Base-by-base conservation (phyloP, 31 red algal species). In the Asparagopsis taxiformis region DNA sequence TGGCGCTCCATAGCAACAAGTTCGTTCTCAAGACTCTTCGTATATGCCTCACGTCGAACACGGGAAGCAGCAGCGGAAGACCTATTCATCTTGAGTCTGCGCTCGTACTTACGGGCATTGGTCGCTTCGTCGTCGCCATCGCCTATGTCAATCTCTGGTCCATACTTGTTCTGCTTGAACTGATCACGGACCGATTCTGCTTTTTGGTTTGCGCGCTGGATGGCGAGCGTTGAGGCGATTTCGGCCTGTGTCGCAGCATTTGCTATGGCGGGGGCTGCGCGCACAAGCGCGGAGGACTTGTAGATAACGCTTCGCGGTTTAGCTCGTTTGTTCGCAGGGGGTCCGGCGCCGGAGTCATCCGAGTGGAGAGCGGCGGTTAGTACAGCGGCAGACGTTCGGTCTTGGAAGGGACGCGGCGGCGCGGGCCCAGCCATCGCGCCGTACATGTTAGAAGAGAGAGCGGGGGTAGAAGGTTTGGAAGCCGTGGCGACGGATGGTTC, bases 101-200 rank as follows among this genome's bases (percentile, higher is more conserved):
- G 72, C 74, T 77, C 65, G 53, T 88, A 77, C 55, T 77, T 76
- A 11, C 52, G 37, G 29, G 84, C 84, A 37, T 88, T 78, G 30
- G 46, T 48, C 13, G 19, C 73, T 8, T 67, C 60, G 8, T 67
- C 75, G 37, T 79, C 48, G 24, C 52, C 70, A 26, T 58, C 51
- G 24, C 21, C 51, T 11, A 38, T 54, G 28, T 17, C 48, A 26
- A 49, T 31, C 28, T 35, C 81, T 32, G 46, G 44, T 0, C 11
- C 39, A 16, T 35, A 28, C 17, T 64, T 38, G 6, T 48, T n/a
- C 55, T 54, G 31, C 70, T 85, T 85, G 59, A 37, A 72, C 20
- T 43, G 71, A 34, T 71, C 72, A 24, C 83, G 62, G 10, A 77
- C 64, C 15, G 22, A 19, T 50, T 88, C 83, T 1, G 83, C 72